Percentiles rank a stretch among this genome's conserved stretches.
phyloP scores from a whole-genome alignment of 257 asterid species.

The Apocynum venetum region DNA sequence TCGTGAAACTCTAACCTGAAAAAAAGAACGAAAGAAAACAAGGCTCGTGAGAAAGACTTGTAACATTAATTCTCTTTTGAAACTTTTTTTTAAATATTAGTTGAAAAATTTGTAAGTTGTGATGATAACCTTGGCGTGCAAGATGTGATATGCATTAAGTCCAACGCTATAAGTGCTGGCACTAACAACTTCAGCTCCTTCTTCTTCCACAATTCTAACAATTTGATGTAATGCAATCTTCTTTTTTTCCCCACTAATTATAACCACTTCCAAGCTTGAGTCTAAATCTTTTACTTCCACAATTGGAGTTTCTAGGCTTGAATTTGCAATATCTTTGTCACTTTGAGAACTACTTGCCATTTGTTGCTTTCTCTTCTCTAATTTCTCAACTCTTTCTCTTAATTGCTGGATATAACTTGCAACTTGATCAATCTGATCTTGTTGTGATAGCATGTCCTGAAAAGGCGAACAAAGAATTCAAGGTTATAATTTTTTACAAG shows the following conservation, averaged over 20 bases:
- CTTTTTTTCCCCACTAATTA: slow-evolving; percentile 23
- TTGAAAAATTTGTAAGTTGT: neutral
- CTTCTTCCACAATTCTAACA: slow-evolving; percentile 31
- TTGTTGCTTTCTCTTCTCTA: slow-evolving; percentile 26
- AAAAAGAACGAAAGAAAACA: neutral
- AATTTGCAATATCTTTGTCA: neutral
- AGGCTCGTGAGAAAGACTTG: too few species aligned
- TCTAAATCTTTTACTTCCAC: slow-evolving; percentile 30
- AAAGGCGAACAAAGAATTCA: neutral
- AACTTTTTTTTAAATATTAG: too few species aligned
- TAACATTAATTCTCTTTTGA: too few species aligned
- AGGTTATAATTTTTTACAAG: too few species aligned
- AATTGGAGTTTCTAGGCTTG: slow-evolving; percentile 9
- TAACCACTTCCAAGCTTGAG: slow-evolving; percentile 36
- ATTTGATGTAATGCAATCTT: slow-evolving; percentile 24
- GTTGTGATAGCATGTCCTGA: slow-evolving; percentile 34
- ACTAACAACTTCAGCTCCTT: slow-evolving; percentile 37
- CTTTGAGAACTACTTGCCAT: neutral
- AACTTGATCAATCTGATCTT: slow-evolving; percentile 36
- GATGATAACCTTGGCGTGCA: slow-evolving; percentile 38
- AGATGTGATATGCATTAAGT: slow-evolving; percentile 19
- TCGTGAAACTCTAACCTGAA: slow-evolving; percentile 25
- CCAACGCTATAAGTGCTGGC: slow-evolving; percentile 18
- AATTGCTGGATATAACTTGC: slow-evolving; percentile 25
- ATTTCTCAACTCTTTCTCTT: slow-evolving; percentile 26